Percentiles rank a stretch among this genome's conserved stretches.
Evolutionary conservation across 495 filamentous ascomycete genomes (phyloP).

Genomic region (Talaromyces liani): DNA sequence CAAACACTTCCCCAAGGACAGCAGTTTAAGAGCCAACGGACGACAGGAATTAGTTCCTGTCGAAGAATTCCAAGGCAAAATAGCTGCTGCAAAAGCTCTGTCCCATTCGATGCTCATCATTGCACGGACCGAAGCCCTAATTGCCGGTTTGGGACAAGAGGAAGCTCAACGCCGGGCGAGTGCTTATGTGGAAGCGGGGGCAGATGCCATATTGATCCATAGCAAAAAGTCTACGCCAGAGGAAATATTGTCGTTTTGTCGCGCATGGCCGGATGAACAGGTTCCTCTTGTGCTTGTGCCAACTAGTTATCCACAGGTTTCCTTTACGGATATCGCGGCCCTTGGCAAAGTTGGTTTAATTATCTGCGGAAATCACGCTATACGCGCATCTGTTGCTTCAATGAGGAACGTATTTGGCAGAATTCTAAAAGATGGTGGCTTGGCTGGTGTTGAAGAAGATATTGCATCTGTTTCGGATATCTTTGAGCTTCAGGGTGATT

Average conservation of each 20-base stretch:
- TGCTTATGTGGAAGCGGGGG: not conserved
- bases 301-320: no score
- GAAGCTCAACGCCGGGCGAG: not conserved
- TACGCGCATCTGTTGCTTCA: not conserved
- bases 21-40: no score
- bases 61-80: no score
- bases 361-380: not conserved
- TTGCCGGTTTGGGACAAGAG: not conserved
- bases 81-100: no score
- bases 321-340: no score
- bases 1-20: no score
- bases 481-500: not conserved
- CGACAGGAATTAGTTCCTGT: no score
- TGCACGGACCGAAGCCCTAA: conserved; percentile 1
- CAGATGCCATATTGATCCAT: no score
- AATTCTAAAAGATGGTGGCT: not conserved
- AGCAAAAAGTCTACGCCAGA: no score
- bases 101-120: not conserved
- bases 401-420: not conserved
- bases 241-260: no score
- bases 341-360: not conserved
- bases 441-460: not conserved
- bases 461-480: conserved; percentile 1
- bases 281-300: no score
- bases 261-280: no score